Evolutionary conservation across 805 yeast genomes (phyloP).

Genomic region (Lipomyces anomalus): DNA sequence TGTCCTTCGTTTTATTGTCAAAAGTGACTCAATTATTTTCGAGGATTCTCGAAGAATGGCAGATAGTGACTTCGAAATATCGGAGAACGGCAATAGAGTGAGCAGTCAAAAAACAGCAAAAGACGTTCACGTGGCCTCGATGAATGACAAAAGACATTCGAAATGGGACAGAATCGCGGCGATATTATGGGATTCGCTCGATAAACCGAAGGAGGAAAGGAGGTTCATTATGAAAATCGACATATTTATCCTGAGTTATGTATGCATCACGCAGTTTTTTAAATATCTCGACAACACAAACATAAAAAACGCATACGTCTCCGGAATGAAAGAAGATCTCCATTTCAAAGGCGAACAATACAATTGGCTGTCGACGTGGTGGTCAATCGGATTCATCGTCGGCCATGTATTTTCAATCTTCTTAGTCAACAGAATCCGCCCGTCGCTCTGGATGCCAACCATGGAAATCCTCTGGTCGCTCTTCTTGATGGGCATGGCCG

Average conservation of each 20-base stretch:
- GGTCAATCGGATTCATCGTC: constrained; percentile 43
- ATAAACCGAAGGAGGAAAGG: constrained; percentile 30
- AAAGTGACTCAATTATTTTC: too few species aligned
- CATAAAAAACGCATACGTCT: constrained; percentile 58
- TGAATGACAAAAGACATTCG: too few species aligned
- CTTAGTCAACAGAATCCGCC: constrained; percentile 29
- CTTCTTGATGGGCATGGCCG: constrained; percentile 43
- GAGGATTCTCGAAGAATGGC: too few species aligned
- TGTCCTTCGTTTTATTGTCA: too few species aligned
- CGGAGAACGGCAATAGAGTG: too few species aligned
- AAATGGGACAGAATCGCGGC: too few species aligned
- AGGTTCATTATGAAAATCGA: constrained; percentile 35
- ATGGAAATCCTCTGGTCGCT: constrained; percentile 44
- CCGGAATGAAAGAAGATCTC: constrained; percentile 52
- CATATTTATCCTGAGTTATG: constrained; percentile 32
- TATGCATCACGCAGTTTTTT: constrained; percentile 39
- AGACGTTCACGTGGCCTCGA: too few species aligned
- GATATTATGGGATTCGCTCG: constrained; percentile 25
- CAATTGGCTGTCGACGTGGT: constrained; percentile 13
- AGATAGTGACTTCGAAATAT: too few species aligned
- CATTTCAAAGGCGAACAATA: constrained; percentile 17
- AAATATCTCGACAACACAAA: constrained; percentile 58
- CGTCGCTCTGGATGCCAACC: constrained; percentile 33
- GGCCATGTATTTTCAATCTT: constrained; percentile 43
- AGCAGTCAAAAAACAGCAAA: too few species aligned